Percentiles rank a stretch among this genome's conserved stretches.
These are phyloP conservation scores for Omphalotus olearius DNA, from an alignment of 1,284 basidiomycete genomes.

Conservation along the genomic window DNA sequence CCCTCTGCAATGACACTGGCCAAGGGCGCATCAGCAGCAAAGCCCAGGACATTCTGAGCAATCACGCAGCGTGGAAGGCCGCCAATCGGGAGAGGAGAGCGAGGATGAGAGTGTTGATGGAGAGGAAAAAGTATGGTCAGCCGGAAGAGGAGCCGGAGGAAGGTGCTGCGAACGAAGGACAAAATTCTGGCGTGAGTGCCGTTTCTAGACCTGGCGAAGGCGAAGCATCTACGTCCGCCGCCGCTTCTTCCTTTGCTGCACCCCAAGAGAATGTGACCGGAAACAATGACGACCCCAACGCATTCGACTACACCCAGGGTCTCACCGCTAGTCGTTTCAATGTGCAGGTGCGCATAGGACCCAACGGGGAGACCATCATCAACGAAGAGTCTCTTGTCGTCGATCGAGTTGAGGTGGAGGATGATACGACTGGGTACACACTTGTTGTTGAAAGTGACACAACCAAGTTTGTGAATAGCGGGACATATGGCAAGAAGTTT, in stretches of 20 bases:
- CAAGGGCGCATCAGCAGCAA: constrained; percentile 72
- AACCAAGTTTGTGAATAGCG: constrained; percentile 83
- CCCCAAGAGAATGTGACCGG: constrained; percentile 11
- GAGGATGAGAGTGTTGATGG: constrained; percentile 56
- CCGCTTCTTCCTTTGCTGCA: constrained; percentile 14
- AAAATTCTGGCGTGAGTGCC: constrained; percentile 19
- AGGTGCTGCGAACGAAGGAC: constrained; percentile 9
- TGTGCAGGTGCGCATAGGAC: constrained; percentile 77
- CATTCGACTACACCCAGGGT: constrained; percentile 65
- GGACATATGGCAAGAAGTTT: constrained; percentile 72
- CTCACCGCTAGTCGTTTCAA: constrained; percentile 67
- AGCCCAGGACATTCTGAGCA: constrained; percentile 61
- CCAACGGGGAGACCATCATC: constrained; percentile 77
- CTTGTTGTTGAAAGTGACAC: constrained; percentile 81
- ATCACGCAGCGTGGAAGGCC: constrained; percentile 65
- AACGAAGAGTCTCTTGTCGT: constrained; percentile 79
- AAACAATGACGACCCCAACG: constrained; percentile 38
- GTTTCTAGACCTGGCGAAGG: constrained; percentile 12
- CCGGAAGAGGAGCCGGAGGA: constrained; percentile 44
- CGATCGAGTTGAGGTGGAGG: constrained; percentile 56
- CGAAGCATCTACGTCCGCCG: constrained; percentile 13
- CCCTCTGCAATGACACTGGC: constrained; percentile 68
- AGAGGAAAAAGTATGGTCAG: constrained; percentile 68
- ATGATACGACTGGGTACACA: constrained; percentile 66
- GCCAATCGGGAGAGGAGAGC: constrained; percentile 59